Percentiles rank a stretch among this genome's conserved stretches.
These are phyloP conservation scores for Ophiobolus disseminans DNA, from an alignment of 2,329 filamentous ascomycete species.

Conservation along the genomic window DNA sequence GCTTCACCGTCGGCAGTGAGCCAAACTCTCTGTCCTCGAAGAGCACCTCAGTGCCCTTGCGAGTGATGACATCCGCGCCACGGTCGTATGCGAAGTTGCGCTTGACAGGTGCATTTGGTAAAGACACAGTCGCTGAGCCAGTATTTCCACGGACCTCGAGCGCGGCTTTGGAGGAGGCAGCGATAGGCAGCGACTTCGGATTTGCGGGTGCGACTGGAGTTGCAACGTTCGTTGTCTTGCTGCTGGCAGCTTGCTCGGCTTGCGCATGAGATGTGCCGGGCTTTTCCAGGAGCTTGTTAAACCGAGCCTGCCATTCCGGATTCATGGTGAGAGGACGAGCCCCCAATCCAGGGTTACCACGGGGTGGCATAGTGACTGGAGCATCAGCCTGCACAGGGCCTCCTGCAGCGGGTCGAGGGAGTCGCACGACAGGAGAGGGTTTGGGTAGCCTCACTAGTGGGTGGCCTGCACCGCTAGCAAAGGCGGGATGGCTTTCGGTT, in stretches of 20 bases:
- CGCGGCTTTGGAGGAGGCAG: slow-evolving; percentile 69
- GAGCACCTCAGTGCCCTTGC: slow-evolving; percentile 51
- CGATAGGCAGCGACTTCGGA: slow-evolving; percentile 62
- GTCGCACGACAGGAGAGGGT: slow-evolving; percentile 77
- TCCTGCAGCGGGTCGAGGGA: slow-evolving; percentile 67
- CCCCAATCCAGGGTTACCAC: slow-evolving; percentile 37
- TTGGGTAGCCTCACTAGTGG: slow-evolving; percentile 75
- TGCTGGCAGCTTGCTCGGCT: slow-evolving; percentile 37
- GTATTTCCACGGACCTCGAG: slow-evolving; percentile 57
- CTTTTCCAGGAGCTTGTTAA: slow-evolving; percentile 78
- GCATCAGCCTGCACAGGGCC: slow-evolving; percentile 47
- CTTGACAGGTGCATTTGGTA: slow-evolving; percentile 56
- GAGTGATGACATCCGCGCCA: slow-evolving; percentile 47
- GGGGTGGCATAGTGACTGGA: slow-evolving; percentile 51
- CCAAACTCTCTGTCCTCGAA: slow-evolving; percentile 58
- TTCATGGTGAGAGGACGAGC: slow-evolving; percentile 50
- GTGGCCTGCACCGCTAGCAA: slow-evolving; percentile 68
- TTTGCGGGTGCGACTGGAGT: slow-evolving; percentile 49
- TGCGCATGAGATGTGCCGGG: slow-evolving; percentile 41
- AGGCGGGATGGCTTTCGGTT: slow-evolving; percentile 74
- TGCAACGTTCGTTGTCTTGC: slow-evolving; percentile 14
- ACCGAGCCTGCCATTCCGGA: slow-evolving; percentile 78
- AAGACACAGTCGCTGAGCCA: slow-evolving; percentile 72
- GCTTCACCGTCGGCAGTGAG: slow-evolving; percentile 50
- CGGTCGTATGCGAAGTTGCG: slow-evolving; percentile 37